Base-by-base conservation (phyloP, 1,284 basidiomycete species). In the Leccinum insigne region DNA sequence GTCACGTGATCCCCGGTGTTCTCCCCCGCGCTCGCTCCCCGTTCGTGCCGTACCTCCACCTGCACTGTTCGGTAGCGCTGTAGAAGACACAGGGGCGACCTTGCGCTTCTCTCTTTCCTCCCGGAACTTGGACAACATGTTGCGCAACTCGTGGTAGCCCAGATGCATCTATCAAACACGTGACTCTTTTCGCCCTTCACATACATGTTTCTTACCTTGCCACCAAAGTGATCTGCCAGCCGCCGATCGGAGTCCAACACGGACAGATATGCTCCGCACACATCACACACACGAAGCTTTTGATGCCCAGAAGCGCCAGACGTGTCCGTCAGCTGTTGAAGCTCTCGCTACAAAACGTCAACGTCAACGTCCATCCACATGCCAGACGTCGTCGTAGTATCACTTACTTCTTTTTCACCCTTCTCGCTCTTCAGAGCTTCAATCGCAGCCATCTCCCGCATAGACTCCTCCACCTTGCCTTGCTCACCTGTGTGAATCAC, bases 241-340 rank as follows among this genome's bases (percentile, higher is more conserved):
- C 98, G 95, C 78, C 98, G 91, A 83, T 99, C 98, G 68, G 96
- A 99, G 80, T 99, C 98, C 66, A 99, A 85, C 35, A 99, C 95
- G 40, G 95, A 98, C 58, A 99, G 85, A 82, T 99, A 99, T 21
- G 98, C 98, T 75, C 98, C 98, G 78, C 98, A 99, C 49, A 99
- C 96, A 81, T 99, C 98, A 82, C 98, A 99, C 29, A 99, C 98
- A 70, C 98, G 91, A 73, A 99, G 84, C 81, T 99, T 99, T 81
- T 99, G 98, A 82, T 99, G 97, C 29, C 98, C 98, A 66, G 95
- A 98, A 2, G 98, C 98, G 68, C 98, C 98, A 61, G 96, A 97
- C 52, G 96, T 99, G 79, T 99, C 98, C 64, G 97, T 98, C 66
- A 99, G 83, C 78, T 96, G 91, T 81, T 98, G 96, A 64, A 99